Evolutionary conservation across 306 rosid genomes (phyloP).

Genomic region (Pueraria montana): DNA sequence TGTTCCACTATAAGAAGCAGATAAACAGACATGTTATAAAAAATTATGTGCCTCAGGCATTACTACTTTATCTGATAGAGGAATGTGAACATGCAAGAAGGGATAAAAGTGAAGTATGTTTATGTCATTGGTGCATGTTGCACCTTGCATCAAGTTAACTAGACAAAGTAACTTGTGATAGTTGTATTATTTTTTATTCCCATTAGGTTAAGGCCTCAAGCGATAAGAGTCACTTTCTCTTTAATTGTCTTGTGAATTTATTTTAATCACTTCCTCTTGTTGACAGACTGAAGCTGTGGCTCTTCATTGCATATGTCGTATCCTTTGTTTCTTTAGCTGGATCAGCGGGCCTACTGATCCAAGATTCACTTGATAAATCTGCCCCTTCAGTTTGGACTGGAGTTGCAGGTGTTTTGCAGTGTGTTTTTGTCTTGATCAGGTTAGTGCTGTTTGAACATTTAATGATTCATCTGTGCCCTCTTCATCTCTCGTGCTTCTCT

Average conservation of each 20-base stretch:
- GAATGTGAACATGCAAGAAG: slow-evolving; percentile 1
- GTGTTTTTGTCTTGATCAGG: slow-evolving; percentile 93
- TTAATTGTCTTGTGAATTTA: slow-evolving; percentile 34
- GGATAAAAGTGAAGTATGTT: neutral
- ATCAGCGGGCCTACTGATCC: slow-evolving; percentile 91
- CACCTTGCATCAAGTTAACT: slow-evolving; percentile 2
- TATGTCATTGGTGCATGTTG: neutral
- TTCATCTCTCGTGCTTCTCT: slow-evolving; percentile 23
- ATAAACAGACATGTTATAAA: neutral
- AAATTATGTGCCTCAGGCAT: neutral
- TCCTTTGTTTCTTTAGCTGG: slow-evolving; percentile 98
- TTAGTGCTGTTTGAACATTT: slow-evolving; percentile 44
- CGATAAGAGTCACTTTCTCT: slow-evolving; percentile 21
- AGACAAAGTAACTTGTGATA: neutral
- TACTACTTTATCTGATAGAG: neutral
- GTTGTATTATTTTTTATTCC: neutral
- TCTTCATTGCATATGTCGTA: slow-evolving; percentile 94
- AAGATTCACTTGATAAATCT: slow-evolving; percentile 85
- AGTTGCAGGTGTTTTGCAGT: slow-evolving; percentile 92
- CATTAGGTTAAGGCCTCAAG: neutral
- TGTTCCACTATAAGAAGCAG: neutral
- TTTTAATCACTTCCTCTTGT: slow-evolving; percentile 47
- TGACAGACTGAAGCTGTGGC: slow-evolving; percentile 97
- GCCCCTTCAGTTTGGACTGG: slow-evolving; percentile 97
- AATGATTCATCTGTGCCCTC: slow-evolving; percentile 6